These are phyloP conservation scores for Boletus rufocinnamomeus DNA, from an alignment of 768 basidiomycete genomes.

Conservation along the genomic window DNA sequence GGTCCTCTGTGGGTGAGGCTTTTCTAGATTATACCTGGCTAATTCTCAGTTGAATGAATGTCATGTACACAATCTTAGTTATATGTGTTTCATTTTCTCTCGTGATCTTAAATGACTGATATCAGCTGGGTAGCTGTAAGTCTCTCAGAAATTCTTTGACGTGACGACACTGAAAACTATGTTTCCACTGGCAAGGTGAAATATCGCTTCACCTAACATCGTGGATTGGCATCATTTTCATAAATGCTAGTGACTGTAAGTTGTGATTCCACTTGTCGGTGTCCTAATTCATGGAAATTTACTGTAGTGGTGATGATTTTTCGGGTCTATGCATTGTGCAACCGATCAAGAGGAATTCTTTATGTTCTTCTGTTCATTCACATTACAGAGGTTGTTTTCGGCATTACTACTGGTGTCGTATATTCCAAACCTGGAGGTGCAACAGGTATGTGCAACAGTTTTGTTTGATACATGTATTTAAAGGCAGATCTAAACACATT, in stretches of 20 bases:
- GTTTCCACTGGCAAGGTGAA: slow-evolving; percentile 2
- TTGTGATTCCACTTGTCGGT: accelerated
- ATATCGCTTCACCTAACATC: accelerated
- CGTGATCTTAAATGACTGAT: not conserved
- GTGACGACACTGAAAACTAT: not conserved
- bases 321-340: not conserved
- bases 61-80: not conserved
- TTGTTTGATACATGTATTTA: too few species aligned
- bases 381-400: too few species aligned
- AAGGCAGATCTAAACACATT: too few species aligned
- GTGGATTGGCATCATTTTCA: not conserved
- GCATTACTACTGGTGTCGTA: too few species aligned
- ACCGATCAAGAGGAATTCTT: not conserved
- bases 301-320: slow-evolving; percentile 12
- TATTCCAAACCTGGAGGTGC: too few species aligned
- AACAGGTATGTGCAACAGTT: too few species aligned
- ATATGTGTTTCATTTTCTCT: slow-evolving; percentile 1
- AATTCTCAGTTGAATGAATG: not conserved
- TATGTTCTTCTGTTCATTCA: slow-evolving; percentile 1
- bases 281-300: not conserved
- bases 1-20: slow-evolving; percentile 9
- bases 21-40: too few species aligned
- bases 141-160: too few species aligned
- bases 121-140: slow-evolving; percentile 3
- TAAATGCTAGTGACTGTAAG: slow-evolving; percentile 6